Conservation (phyloP, 192 early-diverging fungal genomes). For the Mortierella claussenii region DNA sequence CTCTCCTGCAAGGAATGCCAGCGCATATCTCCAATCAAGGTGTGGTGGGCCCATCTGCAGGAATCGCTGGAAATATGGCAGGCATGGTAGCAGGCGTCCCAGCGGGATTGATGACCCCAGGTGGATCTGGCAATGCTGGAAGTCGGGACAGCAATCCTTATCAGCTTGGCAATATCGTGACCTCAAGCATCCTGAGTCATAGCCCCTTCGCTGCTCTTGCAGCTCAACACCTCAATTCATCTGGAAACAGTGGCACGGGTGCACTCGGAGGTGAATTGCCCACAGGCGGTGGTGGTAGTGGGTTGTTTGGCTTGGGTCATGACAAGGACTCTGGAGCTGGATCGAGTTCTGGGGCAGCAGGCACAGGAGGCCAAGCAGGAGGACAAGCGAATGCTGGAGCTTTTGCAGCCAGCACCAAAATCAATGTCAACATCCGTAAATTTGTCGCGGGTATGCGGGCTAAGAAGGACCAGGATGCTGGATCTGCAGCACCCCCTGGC, state of each 20-base stretch:
- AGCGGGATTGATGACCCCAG: conserved; percentile 29
- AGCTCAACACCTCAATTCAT: conserved; percentile 27
- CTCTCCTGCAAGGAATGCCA: conserved; percentile 43
- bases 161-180: conserved; percentile 47
- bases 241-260: conserved; percentile 1
- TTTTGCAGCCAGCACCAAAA: conserved; percentile 36
- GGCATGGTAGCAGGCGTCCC: conserved; percentile 25
- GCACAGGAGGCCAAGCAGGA: not conserved
- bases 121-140: not conserved
- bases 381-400: conserved; percentile 12
- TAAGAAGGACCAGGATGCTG: conserved; percentile 33
- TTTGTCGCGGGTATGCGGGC: conserved; percentile 52
- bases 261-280: conserved; percentile 18
- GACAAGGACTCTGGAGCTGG: conserved; percentile 10
- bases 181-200: conserved; percentile 45
- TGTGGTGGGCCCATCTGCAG: conserved; percentile 37
- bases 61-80: conserved; percentile 37
- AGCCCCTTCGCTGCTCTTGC: conserved; percentile 45
- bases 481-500: not conserved
- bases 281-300: conserved; percentile 2
- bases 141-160: conserved; percentile 17
- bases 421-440: conserved; percentile 54
- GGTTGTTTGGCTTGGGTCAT: conserved; percentile 34
- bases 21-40: conserved; percentile 43
- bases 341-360: not conserved